These are phyloP conservation scores for Fusarium equiseti DNA, from an alignment of 2,329 filamentous ascomycete genomes.

Conservation along the genomic window DNA sequence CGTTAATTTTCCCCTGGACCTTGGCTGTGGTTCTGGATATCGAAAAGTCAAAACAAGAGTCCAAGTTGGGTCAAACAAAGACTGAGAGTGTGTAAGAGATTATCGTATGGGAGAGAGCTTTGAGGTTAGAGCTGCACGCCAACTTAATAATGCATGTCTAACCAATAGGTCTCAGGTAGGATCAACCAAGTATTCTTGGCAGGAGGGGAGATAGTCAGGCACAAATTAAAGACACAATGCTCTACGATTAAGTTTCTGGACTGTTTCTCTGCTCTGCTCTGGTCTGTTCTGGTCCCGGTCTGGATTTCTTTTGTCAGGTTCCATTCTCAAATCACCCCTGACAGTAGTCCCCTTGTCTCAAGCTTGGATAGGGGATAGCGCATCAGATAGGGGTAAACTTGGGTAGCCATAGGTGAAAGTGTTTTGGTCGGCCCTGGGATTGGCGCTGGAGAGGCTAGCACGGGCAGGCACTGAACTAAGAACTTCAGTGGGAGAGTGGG, in stretches of 20 bases:
- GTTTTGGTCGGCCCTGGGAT: constrained; percentile 26
- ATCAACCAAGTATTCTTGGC: constrained; percentile 14
- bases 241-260: constrained; percentile 9
- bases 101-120: neutral
- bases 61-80: constrained; percentile 26
- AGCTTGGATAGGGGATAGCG: constrained; percentile 42
- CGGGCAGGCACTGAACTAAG: neutral
- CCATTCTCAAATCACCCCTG: constrained; percentile 35
- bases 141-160: constrained; percentile 32
- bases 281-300: neutral
- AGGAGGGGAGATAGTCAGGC: constrained; percentile 6
- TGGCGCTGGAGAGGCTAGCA: constrained; percentile 2
- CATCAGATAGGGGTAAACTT: constrained; percentile 42
- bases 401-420: constrained; percentile 12
- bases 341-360: constrained; percentile 34
- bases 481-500: constrained; percentile 15
- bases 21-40: constrained; percentile 28
- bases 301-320: constrained; percentile 12
- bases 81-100: constrained; percentile 23
- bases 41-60: constrained; percentile 40
- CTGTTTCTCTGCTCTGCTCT: neutral
- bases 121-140: constrained; percentile 28
- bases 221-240: constrained; percentile 15
- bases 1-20: constrained; percentile 36
- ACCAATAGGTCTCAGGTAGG: constrained; percentile 15